phyloP scores from a whole-genome alignment of 805 yeast genomes.

The Brettanomyces sp. region DNA sequence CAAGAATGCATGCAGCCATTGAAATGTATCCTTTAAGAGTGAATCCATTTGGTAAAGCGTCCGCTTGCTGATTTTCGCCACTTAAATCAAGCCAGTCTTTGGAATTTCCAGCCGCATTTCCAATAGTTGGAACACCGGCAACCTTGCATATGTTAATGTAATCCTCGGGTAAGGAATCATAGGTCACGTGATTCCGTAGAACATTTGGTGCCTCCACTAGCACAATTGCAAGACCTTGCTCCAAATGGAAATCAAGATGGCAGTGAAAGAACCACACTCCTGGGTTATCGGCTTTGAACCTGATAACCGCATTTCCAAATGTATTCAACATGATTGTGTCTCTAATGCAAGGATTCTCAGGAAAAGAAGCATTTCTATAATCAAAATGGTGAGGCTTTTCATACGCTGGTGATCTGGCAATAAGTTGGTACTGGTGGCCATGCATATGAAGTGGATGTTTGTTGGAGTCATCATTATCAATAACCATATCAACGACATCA shows the following conservation, averaged over 20 bases:
- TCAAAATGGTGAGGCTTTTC: constrained; percentile 50
- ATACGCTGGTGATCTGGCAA: constrained; percentile 53
- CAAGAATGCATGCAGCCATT: constrained; percentile 38
- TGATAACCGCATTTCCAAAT: constrained; percentile 55
- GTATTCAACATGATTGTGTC: constrained; percentile 65
- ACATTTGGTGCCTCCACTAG: constrained; percentile 62
- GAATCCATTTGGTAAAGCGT: constrained; percentile 62
- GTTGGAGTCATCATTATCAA: constrained; percentile 80
- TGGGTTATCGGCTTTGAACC: constrained; percentile 80
- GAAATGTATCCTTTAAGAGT: constrained; percentile 65
- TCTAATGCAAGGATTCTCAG: constrained; percentile 53
- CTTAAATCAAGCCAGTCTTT: constrained; percentile 45
- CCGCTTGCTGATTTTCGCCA: constrained; percentile 53
- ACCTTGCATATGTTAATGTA: constrained; percentile 41
- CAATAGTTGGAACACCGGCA: constrained; percentile 36
- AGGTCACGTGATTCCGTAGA: constrained; percentile 31
- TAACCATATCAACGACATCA: constrained; percentile 64
- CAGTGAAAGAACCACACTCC: constrained; percentile 96
- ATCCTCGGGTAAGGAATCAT: constrained; percentile 31
- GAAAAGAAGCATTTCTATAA: constrained; percentile 34
- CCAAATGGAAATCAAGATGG: constrained; percentile 79
- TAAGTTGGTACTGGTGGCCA: constrained; percentile 79
- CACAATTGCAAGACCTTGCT: constrained; percentile 68
- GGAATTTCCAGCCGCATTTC: constrained; percentile 67
- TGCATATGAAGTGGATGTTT: constrained; percentile 95